phyloP scores from a whole-genome alignment of 2,329 filamentous ascomycete species.

The Botryotinia convoluta region DNA sequence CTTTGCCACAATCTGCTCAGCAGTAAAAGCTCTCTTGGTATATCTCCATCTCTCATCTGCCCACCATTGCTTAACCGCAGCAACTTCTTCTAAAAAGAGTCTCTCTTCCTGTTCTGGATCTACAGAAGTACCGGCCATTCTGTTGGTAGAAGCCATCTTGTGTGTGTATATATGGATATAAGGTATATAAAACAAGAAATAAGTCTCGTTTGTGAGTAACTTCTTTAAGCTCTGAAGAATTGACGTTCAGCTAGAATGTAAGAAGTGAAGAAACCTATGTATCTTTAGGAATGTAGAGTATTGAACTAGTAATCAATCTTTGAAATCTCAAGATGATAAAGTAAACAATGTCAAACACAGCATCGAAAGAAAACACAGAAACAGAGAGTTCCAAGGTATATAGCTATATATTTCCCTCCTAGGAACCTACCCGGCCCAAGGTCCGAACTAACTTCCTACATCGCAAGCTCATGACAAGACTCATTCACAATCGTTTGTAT shows the following conservation, averaged over 20 bases:
- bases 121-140: slow-evolving; percentile 58
- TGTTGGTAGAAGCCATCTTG: slow-evolving; percentile 36
- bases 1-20: slow-evolving; percentile 96
- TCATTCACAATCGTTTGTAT: background rate
- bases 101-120: slow-evolving; percentile 57
- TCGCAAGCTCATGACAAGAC: background rate
- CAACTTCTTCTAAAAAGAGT: slow-evolving; percentile 68
- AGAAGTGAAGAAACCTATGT: background rate
- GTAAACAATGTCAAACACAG: background rate
- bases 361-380: background rate
- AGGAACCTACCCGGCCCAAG: background rate
- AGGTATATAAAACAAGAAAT: slow-evolving; percentile 16
- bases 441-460: slow-evolving; percentile 22
- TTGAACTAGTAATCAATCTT: background rate
- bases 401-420: background rate
- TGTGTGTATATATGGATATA: slow-evolving; percentile 21
- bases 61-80: slow-evolving; percentile 93
- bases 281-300: slow-evolving; percentile 5
- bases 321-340: background rate
- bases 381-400: background rate
- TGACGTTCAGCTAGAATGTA: background rate
- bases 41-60: slow-evolving; percentile 84
- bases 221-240: slow-evolving; percentile 1
- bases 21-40: slow-evolving; percentile 89
- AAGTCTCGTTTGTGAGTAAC: background rate